Conservation (phyloP, 2,329 filamentous ascomycete genomes). For the Diaporthe batatas region DNA sequence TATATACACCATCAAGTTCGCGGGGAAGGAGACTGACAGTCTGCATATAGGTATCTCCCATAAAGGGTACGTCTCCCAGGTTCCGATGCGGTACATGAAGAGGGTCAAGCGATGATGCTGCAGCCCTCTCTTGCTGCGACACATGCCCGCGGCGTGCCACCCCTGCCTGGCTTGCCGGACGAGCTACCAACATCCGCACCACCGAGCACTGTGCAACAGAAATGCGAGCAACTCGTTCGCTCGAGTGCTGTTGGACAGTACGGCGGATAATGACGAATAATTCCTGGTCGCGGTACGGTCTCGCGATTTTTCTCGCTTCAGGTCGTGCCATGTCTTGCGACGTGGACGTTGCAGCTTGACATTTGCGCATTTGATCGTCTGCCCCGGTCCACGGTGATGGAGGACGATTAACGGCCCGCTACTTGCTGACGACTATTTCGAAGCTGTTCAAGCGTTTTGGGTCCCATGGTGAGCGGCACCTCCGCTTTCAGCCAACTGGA, state of each 20-base stretch:
- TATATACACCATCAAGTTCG: conserved; percentile 24
- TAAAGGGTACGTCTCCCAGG: background rate
- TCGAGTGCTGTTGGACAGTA: conserved; percentile 17
- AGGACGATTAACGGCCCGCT: conserved; percentile 8
- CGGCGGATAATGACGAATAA: conserved; percentile 6
- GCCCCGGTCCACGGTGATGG: background rate
- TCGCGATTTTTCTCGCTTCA: conserved; percentile 20
- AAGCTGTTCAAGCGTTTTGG: conserved; percentile 4
- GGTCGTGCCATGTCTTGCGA: conserved; percentile 33
- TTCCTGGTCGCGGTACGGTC: background rate
- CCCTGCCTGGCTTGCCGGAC: conserved; percentile 1
- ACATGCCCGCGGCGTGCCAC: conserved; percentile 11
- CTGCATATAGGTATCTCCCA: background rate
- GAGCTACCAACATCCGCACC: conserved; percentile 1
- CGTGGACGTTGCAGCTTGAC: conserved; percentile 14
- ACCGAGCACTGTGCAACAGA: conserved; percentile 20
- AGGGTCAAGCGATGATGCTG: conserved; percentile 11
- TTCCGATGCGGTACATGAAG: conserved; percentile 9
- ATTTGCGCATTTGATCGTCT: background rate
- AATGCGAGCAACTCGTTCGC: conserved; percentile 12
- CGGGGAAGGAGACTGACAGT: conserved; percentile 2
- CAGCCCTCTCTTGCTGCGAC: conserved; percentile 19
- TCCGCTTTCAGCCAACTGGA: background rate
- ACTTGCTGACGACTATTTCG: conserved; percentile 15
- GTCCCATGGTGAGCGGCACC: background rate